These are phyloP conservation scores for Penstemon barbatus DNA, from an alignment of 257 asterid species.

Conservation along the genomic window DNA sequence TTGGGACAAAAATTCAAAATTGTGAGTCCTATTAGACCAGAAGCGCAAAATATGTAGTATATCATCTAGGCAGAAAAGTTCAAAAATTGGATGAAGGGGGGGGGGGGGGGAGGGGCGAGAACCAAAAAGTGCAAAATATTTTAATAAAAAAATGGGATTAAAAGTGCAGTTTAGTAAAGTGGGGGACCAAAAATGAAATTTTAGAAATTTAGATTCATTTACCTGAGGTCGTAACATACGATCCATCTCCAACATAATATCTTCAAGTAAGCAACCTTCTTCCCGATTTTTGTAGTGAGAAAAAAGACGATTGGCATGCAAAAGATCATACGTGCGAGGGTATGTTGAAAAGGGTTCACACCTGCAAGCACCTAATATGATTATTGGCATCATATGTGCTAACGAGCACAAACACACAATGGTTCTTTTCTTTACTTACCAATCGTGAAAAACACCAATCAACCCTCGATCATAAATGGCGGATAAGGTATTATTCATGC, in stretches of 20 bases:
- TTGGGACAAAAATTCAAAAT: too few relatives aligned
- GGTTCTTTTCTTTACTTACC: slow-evolving; percentile 45
- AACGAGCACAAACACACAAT: not conserved
- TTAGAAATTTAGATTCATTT: slow-evolving; percentile 7
- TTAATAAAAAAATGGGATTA: too few relatives aligned
- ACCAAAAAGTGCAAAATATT: too few relatives aligned
- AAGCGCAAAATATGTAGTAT: not conserved
- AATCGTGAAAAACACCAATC: slow-evolving; percentile 80
- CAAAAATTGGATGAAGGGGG: too few relatives aligned
- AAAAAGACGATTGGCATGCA: slow-evolving; percentile 62
- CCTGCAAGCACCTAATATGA: slow-evolving; percentile 42
- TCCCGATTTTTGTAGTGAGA: slow-evolving; percentile 52
- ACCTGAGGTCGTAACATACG: slow-evolving; percentile 85
- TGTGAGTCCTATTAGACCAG: too few relatives aligned
- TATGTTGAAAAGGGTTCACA: slow-evolving; percentile 93
- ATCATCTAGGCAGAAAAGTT: too few relatives aligned
- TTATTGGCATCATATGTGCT: slow-evolving; percentile 12
- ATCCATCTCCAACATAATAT: slow-evolving; percentile 89
- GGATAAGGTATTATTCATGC: slow-evolving; percentile 60
- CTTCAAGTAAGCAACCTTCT: slow-evolving; percentile 82
- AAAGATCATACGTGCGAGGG: slow-evolving; percentile 83
- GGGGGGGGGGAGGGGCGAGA: too few relatives aligned
- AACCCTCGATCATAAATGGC: slow-evolving; percentile 83
- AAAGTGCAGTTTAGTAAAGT: too few relatives aligned
- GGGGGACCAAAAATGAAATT: too few relatives aligned